Conservation (phyloP, 2,329 filamentous ascomycete genomes). For the Trichophyton benhamiae region DNA sequence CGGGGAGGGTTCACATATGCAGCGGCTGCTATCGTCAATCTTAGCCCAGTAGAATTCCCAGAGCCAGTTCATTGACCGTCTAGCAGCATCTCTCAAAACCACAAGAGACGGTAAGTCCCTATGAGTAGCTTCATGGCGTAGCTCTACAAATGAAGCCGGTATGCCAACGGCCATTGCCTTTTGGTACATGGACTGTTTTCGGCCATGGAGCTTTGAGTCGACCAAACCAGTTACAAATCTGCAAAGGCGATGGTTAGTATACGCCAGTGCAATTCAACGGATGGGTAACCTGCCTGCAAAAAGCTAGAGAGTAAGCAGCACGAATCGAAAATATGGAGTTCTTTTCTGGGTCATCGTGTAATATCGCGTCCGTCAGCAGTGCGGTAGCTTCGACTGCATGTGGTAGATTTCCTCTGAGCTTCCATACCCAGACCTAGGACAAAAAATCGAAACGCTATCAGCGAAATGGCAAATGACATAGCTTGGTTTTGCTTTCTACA, state of each 20-base stretch:
- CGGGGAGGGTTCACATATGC: neutral
- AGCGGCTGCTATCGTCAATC: conserved; percentile 26
- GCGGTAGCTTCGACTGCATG: conserved; percentile 37
- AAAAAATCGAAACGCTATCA: neutral
- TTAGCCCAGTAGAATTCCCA: conserved; percentile 76
- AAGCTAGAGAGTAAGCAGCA: conserved; percentile 34
- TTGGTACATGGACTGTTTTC: conserved; percentile 35
- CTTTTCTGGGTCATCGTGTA: conserved; percentile 30
- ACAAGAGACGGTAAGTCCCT: conserved; percentile 68
- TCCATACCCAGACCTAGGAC: conserved; percentile 33
- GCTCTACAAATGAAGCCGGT: conserved; percentile 66
- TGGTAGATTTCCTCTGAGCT: conserved; percentile 33
- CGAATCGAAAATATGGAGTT: conserved; percentile 35
- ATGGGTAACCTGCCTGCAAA: conserved; percentile 29
- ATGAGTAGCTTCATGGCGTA: conserved; percentile 81
- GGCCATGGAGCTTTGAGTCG: conserved; percentile 32
- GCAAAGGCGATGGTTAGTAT: conserved; percentile 3
- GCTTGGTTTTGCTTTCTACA: neutral
- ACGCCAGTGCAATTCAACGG: neutral
- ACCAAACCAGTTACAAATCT: conserved; percentile 37
- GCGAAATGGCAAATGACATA: neutral
- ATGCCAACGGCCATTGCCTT: conserved; percentile 31
- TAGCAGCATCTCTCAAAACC: conserved; percentile 57
- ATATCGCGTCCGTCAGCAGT: conserved; percentile 34
- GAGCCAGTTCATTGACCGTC: conserved; percentile 66